These are phyloP conservation scores for Termitomyces sp. DNA, from an alignment of 768 basidiomycete species.

Conservation along the genomic window DNA sequence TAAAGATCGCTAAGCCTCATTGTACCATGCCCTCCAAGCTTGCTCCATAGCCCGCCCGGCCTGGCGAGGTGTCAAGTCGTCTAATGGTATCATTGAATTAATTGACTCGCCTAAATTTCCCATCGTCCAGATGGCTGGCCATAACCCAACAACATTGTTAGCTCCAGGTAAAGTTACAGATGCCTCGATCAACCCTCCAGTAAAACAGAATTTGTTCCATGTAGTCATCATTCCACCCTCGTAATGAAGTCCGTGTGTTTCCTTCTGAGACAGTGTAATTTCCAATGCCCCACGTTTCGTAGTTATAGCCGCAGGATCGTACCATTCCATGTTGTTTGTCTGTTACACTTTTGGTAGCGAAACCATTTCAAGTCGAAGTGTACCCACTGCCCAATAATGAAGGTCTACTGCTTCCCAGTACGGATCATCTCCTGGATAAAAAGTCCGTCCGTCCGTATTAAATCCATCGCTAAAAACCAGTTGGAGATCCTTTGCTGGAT, in stretches of 20 bases:
- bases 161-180: constrained; percentile 68
- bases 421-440: constrained; percentile 87
- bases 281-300: constrained; percentile 73
- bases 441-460: constrained; percentile 72
- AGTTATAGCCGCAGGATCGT: constrained; percentile 74
- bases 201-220: constrained; percentile 95
- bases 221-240: constrained; percentile 66
- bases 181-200: constrained; percentile 75
- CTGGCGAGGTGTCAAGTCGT: constrained; percentile 22
- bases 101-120: constrained; percentile 60
- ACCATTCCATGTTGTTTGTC: constrained; percentile 85
- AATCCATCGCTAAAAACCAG: constrained; percentile 92
- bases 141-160: constrained; percentile 62
- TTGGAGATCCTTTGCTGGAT: constrained; percentile 52
- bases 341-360: constrained; percentile 17
- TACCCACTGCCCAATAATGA: constrained; percentile 67
- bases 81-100: background rate
- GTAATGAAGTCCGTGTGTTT: constrained; percentile 70
- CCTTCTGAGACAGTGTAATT: constrained; percentile 65
- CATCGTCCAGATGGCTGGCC: constrained; percentile 83
- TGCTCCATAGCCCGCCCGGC: constrained; percentile 87
- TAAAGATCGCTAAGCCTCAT: background rate
- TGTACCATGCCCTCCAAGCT: constrained; percentile 73
- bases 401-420: constrained; percentile 85
- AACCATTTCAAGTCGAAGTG: background rate